phyloP scores from a whole-genome alignment of 2,329 filamentous ascomycete genomes.

The Basipetospora chlamydospora region DNA sequence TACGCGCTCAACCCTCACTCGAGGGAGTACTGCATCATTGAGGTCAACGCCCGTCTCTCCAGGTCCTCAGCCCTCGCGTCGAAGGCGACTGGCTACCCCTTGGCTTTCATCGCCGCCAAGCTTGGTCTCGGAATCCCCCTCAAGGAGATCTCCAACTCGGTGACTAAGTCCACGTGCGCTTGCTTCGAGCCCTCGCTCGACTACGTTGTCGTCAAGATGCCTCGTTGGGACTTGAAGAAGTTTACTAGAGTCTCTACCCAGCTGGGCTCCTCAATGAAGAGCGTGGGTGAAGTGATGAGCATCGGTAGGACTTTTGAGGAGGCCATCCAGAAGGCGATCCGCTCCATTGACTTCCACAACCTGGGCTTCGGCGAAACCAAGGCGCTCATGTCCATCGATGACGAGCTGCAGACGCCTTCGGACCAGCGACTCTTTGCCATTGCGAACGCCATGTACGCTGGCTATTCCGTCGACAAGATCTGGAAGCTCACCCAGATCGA shows the following conservation, averaged over 20 bases:
- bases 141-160: slow-evolving; percentile 90
- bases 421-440: slow-evolving; percentile 96
- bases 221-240: slow-evolving; percentile 94
- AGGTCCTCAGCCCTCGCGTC: slow-evolving; percentile 93
- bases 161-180: slow-evolving; percentile 75
- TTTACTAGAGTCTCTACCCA: slow-evolving; percentile 94
- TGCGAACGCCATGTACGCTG: slow-evolving; percentile 94
- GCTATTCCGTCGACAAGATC: slow-evolving; percentile 81
- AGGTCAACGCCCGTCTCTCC: slow-evolving; percentile 96
- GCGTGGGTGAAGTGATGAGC: slow-evolving; percentile 97
- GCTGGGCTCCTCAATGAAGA: slow-evolving; percentile 99
- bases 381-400: slow-evolving; percentile 82
- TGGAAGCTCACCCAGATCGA: slow-evolving; percentile 97
- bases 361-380: slow-evolving; percentile 89
- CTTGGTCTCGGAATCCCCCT: slow-evolving; percentile 92
- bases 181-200: slow-evolving; percentile 97
- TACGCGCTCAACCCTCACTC: slow-evolving; percentile 94
- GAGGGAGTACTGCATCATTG: slow-evolving; percentile 94
- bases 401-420: slow-evolving; percentile 79
- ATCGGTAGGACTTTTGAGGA: slow-evolving; percentile 98
- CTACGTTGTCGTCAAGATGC: slow-evolving; percentile 98
- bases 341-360: slow-evolving; percentile 86
- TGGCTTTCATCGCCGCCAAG: slow-evolving; percentile 96
- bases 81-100: slow-evolving; percentile 93
- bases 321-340: slow-evolving; percentile 97